Conservation (phyloP, 495 filamentous ascomycete species). For the Apodospora peruviana region DNA sequence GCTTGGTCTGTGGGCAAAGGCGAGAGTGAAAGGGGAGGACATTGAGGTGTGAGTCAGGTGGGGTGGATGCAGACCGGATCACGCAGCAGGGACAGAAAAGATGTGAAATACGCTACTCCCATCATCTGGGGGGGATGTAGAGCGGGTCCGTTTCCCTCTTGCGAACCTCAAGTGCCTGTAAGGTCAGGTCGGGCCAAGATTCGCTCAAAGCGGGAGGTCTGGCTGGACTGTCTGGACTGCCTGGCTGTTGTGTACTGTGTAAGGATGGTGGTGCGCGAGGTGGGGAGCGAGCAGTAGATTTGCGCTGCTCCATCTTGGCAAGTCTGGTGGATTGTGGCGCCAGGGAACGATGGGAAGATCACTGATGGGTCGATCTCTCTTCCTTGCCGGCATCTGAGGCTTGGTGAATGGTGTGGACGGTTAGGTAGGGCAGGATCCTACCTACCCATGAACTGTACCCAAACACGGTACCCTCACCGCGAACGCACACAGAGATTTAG, state of each 20-base stretch:
- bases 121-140: not conserved
- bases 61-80: conserved; percentile 23
- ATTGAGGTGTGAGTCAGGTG: conserved; percentile 5
- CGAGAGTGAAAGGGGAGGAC: conserved; percentile 8
- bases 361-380: conserved; percentile 23
- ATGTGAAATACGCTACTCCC: conserved; percentile 1
- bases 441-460: not conserved
- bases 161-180: not conserved
- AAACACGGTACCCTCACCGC: conserved; percentile 9
- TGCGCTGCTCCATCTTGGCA: conserved; percentile 11
- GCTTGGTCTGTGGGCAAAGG: conserved; percentile 10
- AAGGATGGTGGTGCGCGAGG: conserved; percentile 10
- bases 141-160: conserved; percentile 3
- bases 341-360: conserved; percentile 19
- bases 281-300: conserved; percentile 9
- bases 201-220: conserved; percentile 8
- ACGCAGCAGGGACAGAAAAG: conserved; percentile 12
- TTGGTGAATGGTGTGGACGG: not conserved
- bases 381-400: conserved; percentile 20
- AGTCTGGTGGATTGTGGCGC: conserved; percentile 9
- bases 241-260: not conserved
- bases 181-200: conserved; percentile 9
- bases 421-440: conserved; percentile 6
- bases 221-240: no score
- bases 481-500: conserved; percentile 4